Evolutionary conservation across 1,284 basidiomycete genomes (phyloP).

Genomic region (Abortiporus biennis): DNA sequence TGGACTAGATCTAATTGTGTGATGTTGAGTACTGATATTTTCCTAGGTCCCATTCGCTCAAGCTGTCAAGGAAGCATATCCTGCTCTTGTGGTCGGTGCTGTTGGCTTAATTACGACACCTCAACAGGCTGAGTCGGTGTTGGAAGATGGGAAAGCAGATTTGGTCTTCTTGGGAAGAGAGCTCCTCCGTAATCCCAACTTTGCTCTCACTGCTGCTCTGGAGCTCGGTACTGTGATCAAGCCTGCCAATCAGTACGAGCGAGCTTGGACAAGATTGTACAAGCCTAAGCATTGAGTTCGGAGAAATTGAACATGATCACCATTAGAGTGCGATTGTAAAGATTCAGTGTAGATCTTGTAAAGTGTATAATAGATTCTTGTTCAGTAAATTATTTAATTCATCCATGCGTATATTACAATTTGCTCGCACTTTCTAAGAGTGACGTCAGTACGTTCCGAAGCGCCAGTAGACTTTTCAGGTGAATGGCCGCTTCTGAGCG

Average conservation of each 20-base stretch:
- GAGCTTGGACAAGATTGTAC: slow-evolving; percentile 49
- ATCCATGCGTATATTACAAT: too few relatives aligned
- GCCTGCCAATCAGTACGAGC: slow-evolving; percentile 60
- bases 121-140: slow-evolving; percentile 57
- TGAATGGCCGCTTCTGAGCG: neutral
- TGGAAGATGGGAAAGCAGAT: slow-evolving; percentile 63
- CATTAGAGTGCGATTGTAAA: neutral
- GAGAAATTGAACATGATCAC: neutral
- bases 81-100: slow-evolving; percentile 48
- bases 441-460: too few relatives aligned
- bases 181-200: slow-evolving; percentile 54
- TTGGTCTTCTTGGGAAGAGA: slow-evolving; percentile 66
- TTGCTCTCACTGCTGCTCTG: slow-evolving; percentile 47
- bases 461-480: too few relatives aligned
- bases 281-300: slow-evolving; percentile 22
- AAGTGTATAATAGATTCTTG: too few relatives aligned
- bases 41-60: slow-evolving; percentile 64
- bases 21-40: neutral
- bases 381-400: too few relatives aligned
- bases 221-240: slow-evolving; percentile 53
- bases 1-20: neutral
- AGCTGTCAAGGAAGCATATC: slow-evolving; percentile 58
- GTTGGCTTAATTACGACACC: slow-evolving; percentile 75
- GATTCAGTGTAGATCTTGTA: neutral
- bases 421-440: too few relatives aligned